phyloP scores from a whole-genome alignment of 2,329 filamentous ascomycete species.

The Fusarium subtropicale region DNA sequence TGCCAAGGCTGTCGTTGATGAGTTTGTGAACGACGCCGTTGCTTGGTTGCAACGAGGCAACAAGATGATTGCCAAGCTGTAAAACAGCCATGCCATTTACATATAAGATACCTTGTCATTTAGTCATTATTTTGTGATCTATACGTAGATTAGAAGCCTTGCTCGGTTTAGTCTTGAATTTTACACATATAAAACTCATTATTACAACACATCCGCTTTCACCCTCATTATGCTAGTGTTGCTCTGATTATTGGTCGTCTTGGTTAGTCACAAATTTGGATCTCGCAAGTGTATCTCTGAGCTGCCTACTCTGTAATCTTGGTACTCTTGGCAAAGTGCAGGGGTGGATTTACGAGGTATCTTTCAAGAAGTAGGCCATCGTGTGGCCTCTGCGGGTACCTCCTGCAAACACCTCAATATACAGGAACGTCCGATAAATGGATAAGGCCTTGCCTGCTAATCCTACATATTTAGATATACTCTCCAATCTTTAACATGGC shows the following conservation, averaged over 20 bases:
- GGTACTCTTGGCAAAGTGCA: not conserved
- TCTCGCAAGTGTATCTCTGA: not conserved
- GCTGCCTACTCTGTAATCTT: not conserved
- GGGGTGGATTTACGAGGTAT: not conserved
- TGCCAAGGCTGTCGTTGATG: slow-evolving; percentile 92
- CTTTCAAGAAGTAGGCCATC: not conserved
- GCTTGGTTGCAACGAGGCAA: slow-evolving; percentile 75
- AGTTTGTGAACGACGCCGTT: slow-evolving; percentile 88
- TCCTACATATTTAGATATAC: too few species aligned
- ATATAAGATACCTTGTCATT: slow-evolving; percentile 19
- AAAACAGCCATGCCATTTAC: slow-evolving; percentile 46
- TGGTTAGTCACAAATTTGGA: not conserved
- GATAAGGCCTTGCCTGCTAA: too few species aligned
- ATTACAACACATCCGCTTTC: not conserved
- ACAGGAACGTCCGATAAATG: not conserved
- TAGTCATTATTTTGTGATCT: slow-evolving; percentile 26
- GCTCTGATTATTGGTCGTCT: not conserved
- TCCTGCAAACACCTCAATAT: not conserved
- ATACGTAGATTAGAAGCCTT: slow-evolving; percentile 44
- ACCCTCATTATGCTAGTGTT: not conserved
- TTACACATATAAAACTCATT: not conserved
- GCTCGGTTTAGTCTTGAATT: not conserved
- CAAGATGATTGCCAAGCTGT: slow-evolving; percentile 78
- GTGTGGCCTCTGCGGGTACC: not conserved
- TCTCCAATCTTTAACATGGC: not conserved